Conservation (phyloP, 441 rosid species). For the Kokia cookei region DNA sequence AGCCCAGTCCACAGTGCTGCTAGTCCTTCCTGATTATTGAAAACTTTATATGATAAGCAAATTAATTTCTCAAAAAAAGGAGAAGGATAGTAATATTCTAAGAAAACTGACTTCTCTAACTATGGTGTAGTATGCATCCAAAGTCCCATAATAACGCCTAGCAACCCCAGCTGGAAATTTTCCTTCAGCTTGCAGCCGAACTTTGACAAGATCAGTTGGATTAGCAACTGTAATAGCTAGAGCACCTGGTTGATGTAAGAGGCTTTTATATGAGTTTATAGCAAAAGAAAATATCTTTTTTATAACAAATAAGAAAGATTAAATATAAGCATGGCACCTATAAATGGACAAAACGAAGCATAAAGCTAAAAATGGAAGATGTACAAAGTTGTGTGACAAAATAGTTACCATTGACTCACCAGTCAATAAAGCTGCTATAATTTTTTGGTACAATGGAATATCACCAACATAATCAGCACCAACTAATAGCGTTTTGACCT, state of each 20-base stretch:
- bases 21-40: constrained; percentile 48
- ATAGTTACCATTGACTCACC: constrained; percentile 33
- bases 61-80: not conserved
- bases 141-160: constrained; percentile 64
- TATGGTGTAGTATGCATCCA: constrained; percentile 60
- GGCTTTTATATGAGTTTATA: not conserved
- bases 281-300: not conserved
- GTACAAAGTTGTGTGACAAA: constrained; percentile 9
- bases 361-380: constrained; percentile 3
- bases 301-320: constrained; percentile 5
- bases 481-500: constrained; percentile 69
- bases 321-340: not conserved
- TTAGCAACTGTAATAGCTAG: constrained; percentile 65
- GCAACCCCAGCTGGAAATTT: constrained; percentile 59
- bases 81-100: not conserved
- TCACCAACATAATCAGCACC: constrained; percentile 60
- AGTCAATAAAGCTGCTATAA: constrained; percentile 64
- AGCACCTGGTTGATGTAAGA: constrained; percentile 40
- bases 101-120: constrained; percentile 47
- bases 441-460: constrained; percentile 55
- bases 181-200: constrained; percentile 72
- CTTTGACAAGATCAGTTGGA: constrained; percentile 79
- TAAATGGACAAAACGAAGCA: not conserved
- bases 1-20: constrained; percentile 70
- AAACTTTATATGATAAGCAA: not conserved